These are phyloP conservation scores for Cystoisospora suis DNA, from an alignment of 169 alveolate genomes.

Conservation along the genomic window DNA sequence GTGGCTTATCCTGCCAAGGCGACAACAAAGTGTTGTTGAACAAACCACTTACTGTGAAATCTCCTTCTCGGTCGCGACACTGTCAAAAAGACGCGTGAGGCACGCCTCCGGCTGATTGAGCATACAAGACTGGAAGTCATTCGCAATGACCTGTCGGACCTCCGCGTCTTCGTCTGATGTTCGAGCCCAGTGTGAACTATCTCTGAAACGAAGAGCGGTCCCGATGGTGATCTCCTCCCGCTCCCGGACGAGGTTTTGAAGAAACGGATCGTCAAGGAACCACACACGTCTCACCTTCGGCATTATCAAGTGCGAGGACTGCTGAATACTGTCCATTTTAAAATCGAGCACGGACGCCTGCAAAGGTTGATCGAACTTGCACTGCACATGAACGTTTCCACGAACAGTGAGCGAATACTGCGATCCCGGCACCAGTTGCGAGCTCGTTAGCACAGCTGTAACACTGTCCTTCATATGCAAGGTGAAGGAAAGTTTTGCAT, in stretches of 20 bases:
- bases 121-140: background rate
- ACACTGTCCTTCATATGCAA: background rate
- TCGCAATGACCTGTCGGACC: background rate
- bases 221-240: background rate
- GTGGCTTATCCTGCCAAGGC: too few species aligned
- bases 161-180: background rate
- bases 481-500: background rate
- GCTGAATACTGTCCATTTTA: background rate
- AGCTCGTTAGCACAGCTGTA: background rate
- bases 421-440: background rate
- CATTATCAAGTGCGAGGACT: background rate
- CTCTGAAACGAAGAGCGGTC: background rate
- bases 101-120: background rate
- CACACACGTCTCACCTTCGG: background rate
- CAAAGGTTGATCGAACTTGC: background rate
- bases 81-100: background rate
- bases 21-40: background rate
- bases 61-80: background rate
- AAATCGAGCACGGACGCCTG: background rate
- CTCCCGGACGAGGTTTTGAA: background rate
- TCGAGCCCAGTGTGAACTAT: background rate
- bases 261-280: conserved; percentile 15
- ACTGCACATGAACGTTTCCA: background rate
- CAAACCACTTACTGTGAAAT: background rate
- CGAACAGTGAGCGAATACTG: background rate